Evolutionary conservation across 1,284 basidiomycete genomes (phyloP).

Genomic region (Tilletiopsis washingtonensis): DNA sequence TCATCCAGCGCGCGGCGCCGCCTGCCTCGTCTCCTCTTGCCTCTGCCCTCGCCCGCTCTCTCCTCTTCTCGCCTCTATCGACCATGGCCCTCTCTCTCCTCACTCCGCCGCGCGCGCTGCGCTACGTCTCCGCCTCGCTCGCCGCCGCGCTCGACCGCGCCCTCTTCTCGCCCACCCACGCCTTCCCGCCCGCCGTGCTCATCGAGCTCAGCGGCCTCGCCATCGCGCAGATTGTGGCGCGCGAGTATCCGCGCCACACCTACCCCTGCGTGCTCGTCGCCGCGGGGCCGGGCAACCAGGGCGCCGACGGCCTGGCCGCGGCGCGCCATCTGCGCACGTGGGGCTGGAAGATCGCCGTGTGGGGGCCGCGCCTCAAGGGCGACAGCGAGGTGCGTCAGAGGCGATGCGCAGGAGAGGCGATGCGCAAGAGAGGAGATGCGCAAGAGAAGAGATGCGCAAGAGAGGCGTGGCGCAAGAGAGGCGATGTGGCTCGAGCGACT

Average conservation of each 20-base stretch:
- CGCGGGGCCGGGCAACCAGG: constrained; percentile 78
- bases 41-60: too few species aligned
- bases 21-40: too few species aligned
- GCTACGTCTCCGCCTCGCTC: constrained; percentile 30
- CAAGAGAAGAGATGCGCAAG: too few species aligned
- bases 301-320: constrained; percentile 93
- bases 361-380: constrained; percentile 34
- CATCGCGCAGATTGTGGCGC: constrained; percentile 80
- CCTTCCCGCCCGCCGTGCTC: constrained; percentile 56
- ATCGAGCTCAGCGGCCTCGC: constrained; percentile 98
- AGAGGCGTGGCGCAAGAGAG: too few species aligned
- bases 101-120: constrained; percentile 6
- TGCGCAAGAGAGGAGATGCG: too few species aligned
- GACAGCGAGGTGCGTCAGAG: constrained; percentile 5
- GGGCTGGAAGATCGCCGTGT: constrained; percentile 36
- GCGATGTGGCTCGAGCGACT: too few species aligned
- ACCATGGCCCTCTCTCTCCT: too few species aligned
- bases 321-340: constrained; percentile 67
- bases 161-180: constrained; percentile 34
- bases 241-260: constrained; percentile 61
- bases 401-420: too few species aligned
- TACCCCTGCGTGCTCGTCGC: constrained; percentile 75
- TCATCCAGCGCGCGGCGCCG: too few species aligned
- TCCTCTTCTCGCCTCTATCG: too few species aligned
- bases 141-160: constrained; percentile 36